Evolutionary conservation across 495 filamentous ascomycete species (phyloP).

Genomic region (Hypoxylon fuscum): DNA sequence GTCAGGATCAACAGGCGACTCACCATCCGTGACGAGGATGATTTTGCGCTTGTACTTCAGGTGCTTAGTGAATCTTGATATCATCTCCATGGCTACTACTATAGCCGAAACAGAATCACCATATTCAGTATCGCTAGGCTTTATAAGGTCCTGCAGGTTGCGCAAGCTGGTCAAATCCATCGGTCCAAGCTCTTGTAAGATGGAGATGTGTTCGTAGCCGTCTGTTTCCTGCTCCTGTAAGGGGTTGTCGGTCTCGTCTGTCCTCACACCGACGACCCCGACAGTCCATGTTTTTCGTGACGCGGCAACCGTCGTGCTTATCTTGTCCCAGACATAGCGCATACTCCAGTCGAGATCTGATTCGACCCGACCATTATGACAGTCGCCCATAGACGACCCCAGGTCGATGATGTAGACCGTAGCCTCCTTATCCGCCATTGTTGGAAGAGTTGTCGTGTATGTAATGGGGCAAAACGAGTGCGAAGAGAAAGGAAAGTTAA

Average conservation of each 20-base stretch:
- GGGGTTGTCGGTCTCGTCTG: constrained; percentile 78
- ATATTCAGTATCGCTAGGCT: constrained; percentile 62
- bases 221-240: constrained; percentile 63
- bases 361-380: constrained; percentile 74
- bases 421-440: constrained; percentile 94
- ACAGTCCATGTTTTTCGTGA: constrained; percentile 82
- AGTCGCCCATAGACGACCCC: constrained; percentile 81
- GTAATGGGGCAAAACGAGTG: background rate
- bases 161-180: constrained; percentile 77
- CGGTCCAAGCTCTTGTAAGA: constrained; percentile 75
- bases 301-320: constrained; percentile 82
- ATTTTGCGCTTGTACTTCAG: constrained; percentile 89
- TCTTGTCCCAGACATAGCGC: constrained; percentile 96
- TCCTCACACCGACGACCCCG: constrained; percentile 84
- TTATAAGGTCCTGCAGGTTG: constrained; percentile 67
- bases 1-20: constrained; percentile 72
- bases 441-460: constrained; percentile 15
- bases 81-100: constrained; percentile 86
- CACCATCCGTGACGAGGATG: constrained; percentile 83
- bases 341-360: constrained; percentile 90
- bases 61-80: constrained; percentile 80
- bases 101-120: constrained; percentile 91
- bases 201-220: constrained; percentile 78
- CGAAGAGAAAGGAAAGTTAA: background rate
- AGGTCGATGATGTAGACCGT: constrained; percentile 93